A percentile compares a stretch with the other conserved stretches of the same genome.
These are phyloP conservation scores for Aspergillus flavus DNA, from an alignment of 2,329 filamentous ascomycete species.

Conservation along the genomic window DNA sequence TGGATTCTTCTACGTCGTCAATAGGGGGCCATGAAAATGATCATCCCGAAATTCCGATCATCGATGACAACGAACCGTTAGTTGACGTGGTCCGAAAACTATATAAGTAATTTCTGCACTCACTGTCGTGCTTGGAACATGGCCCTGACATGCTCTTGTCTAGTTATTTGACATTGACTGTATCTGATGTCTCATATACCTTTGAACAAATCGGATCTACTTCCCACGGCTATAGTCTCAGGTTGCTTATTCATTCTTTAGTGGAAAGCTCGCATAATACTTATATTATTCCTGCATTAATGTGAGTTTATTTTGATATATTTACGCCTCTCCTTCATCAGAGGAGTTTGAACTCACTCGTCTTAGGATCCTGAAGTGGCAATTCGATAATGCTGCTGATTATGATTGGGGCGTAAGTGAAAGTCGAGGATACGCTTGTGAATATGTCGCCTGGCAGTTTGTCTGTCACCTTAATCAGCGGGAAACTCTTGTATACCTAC, in stretches of 20 bases:
- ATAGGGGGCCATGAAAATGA: conserved; percentile 23
- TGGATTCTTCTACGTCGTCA: conserved; percentile 21
- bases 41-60: conserved; percentile 41
- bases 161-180: conserved; percentile 43
- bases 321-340: neutral
- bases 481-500: conserved; percentile 60
- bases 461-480: conserved; percentile 57
- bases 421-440: conserved; percentile 60
- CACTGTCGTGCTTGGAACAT: neutral
- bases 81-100: conserved; percentile 45
- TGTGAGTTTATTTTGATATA: conserved; percentile 45
- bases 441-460: conserved; percentile 65
- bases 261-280: conserved; percentile 48
- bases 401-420: conserved; percentile 60
- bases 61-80: conserved; percentile 44
- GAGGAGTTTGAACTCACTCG: neutral
- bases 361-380: conserved; percentile 57
- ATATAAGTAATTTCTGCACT: conserved; percentile 30
- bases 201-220: conserved; percentile 49
- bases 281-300: conserved; percentile 50
- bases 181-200: conserved; percentile 45
- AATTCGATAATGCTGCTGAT: conserved; percentile 55
- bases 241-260: conserved; percentile 41
- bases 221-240: conserved; percentile 39
- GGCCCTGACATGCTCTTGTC: conserved; percentile 9